Percentiles rank a stretch among this genome's conserved stretches.
Conservation (phyloP, 2,329 filamentous ascomycete species). For the Dichotomopilus funicola region DNA sequence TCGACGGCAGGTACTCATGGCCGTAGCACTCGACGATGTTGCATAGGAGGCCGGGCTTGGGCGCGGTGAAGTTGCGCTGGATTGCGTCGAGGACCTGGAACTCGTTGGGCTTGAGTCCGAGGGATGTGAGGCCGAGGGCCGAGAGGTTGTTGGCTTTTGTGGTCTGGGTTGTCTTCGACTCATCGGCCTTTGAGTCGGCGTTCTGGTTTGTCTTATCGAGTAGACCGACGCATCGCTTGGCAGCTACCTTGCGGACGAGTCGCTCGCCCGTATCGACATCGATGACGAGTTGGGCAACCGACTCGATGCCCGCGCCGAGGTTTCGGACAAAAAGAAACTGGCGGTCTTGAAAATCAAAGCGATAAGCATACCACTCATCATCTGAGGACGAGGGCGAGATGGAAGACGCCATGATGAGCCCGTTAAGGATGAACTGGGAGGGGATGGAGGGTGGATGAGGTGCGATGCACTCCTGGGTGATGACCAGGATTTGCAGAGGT, state of each 20-base stretch:
- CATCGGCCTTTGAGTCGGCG: too few relatives aligned
- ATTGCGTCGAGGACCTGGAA: background rate
- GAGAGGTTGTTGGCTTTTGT: too few relatives aligned
- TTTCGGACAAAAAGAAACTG: conserved; percentile 7
- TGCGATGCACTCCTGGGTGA: too few relatives aligned
- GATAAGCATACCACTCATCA: background rate
- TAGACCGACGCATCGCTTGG: background rate
- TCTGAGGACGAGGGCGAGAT: too few relatives aligned
- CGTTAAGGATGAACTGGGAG: too few relatives aligned
- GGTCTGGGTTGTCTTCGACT: too few relatives aligned
- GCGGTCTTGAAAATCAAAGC: background rate
- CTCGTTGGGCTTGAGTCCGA: background rate
- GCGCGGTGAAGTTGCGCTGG: background rate
- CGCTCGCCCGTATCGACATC: background rate
- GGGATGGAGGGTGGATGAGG: too few relatives aligned
- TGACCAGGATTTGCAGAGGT: too few relatives aligned
- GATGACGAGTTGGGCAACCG: conserved; percentile 4
- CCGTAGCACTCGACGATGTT: conserved; percentile 2
- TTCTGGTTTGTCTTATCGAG: background rate
- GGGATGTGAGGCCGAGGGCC: too few relatives aligned
- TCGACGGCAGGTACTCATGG: conserved; percentile 6
- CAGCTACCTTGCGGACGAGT: conserved; percentile 5
- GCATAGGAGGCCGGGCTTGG: background rate
- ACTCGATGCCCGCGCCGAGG: background rate
- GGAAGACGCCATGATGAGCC: too few relatives aligned